These are phyloP conservation scores for Carex sylvatica DNA, from an alignment of 202 grass and related monocot species.

Conservation along the genomic window DNA sequence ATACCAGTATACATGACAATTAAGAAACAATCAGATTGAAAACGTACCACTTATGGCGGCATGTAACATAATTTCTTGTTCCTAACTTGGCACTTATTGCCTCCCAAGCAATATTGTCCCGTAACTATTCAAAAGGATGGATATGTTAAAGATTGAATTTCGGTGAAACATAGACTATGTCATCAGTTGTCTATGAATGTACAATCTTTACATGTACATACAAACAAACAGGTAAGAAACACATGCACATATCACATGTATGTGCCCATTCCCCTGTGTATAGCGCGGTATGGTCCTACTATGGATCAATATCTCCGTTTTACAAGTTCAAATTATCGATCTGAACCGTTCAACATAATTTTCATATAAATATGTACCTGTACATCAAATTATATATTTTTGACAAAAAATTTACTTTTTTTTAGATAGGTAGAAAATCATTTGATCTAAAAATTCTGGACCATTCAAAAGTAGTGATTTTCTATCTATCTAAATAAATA, in stretches of 20 bases:
- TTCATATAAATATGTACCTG: too few species aligned
- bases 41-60: slow-evolving; percentile 63
- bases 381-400: too few species aligned
- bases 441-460: too few species aligned
- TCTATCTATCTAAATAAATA: too few species aligned
- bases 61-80: slow-evolving; percentile 37
- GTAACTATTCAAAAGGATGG: slow-evolving; percentile 51
- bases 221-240: slow-evolving; percentile 6
- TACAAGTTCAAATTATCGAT: too few species aligned
- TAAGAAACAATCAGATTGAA: slow-evolving; percentile 13
- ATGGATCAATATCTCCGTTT: too few species aligned
- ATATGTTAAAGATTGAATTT: not conserved
- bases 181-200: not conserved
- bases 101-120: slow-evolving; percentile 81
- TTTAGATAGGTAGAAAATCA: too few species aligned
- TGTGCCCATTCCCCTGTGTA: too few species aligned
- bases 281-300: too few species aligned
- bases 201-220: not conserved
- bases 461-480: too few species aligned
- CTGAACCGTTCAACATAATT: too few species aligned
- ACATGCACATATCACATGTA: not conserved
- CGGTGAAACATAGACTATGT: not conserved
- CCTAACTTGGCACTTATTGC: slow-evolving; percentile 72
- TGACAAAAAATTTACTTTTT: too few species aligned
- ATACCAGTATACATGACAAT: not conserved